phyloP scores from a whole-genome alignment of 768 basidiomycete species.

The Auriscalpium orientale region DNA sequence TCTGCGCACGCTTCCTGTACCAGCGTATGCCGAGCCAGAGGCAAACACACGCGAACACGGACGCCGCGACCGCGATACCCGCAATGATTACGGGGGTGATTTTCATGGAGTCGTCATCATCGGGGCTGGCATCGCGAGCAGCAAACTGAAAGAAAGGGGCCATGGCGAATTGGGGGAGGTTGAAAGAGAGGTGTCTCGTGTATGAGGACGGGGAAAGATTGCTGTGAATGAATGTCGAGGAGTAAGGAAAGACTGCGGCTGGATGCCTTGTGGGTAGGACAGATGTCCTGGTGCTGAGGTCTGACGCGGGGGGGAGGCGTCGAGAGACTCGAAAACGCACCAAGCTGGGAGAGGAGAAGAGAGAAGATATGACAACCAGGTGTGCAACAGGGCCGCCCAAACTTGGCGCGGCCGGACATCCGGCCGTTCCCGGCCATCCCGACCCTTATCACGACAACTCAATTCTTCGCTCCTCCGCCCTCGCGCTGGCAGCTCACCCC shows the following conservation, averaged over 20 bases:
- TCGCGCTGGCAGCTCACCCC: too few species aligned
- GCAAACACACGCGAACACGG: slow-evolving; percentile 30
- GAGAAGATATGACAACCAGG: background rate
- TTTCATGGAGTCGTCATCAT: background rate
- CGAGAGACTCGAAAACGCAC: too few species aligned
- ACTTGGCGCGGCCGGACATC: background rate
- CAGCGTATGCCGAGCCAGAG: slow-evolving; percentile 37
- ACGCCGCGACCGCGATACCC: slow-evolving; percentile 42
- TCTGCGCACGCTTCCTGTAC: slow-evolving; percentile 32
- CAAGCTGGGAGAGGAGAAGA: background rate
- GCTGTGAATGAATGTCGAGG: background rate
- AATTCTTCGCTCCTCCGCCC: too few species aligned
- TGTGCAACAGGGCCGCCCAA: background rate
- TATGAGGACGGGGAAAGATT: background rate
- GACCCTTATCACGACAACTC: background rate
- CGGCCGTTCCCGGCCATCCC: background rate
- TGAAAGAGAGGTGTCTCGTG: background rate
- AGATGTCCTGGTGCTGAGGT: too few species aligned
- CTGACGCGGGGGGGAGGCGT: too few species aligned
- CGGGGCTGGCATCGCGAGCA: background rate
- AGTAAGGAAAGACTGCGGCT: background rate
- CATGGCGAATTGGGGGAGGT: background rate
- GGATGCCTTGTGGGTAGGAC: too few species aligned
- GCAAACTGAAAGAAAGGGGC: slow-evolving; percentile 4
- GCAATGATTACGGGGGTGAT: slow-evolving; percentile 34